Evolutionary conservation across 2,329 filamentous ascomycete species (phyloP).

Genomic region (Cylindrodendrum hubeiense): DNA sequence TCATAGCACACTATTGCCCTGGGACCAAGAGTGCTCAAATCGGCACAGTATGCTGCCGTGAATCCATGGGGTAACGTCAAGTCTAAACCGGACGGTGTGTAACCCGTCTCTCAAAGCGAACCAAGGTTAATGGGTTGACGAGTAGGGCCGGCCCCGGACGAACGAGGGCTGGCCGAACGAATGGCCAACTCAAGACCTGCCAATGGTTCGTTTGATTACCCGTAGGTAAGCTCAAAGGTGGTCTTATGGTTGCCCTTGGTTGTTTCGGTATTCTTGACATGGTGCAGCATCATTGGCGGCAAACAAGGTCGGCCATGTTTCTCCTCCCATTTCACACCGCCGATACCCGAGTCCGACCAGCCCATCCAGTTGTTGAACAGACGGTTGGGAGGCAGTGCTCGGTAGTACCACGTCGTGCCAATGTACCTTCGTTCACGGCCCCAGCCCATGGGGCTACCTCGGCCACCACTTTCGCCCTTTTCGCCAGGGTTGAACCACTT

Average conservation of each 20-base stretch:
- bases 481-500: slow-evolving; percentile 72
- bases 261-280: slow-evolving; percentile 68
- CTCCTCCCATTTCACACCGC: slow-evolving; percentile 68
- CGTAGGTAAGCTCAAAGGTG: slow-evolving; percentile 53
- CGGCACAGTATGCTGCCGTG: background rate
- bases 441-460: slow-evolving; percentile 70
- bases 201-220: slow-evolving; percentile 43
- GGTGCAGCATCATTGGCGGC: slow-evolving; percentile 70
- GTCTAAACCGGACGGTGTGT: background rate
- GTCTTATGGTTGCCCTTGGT: slow-evolving; percentile 59
- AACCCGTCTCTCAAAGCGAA: slow-evolving; percentile 7
- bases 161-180: slow-evolving; percentile 18
- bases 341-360: slow-evolving; percentile 66
- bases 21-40: slow-evolving; percentile 2
- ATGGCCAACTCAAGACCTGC: slow-evolving; percentile 14
- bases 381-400: slow-evolving; percentile 67
- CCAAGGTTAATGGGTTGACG: background rate
- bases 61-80: background rate
- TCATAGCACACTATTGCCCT: slow-evolving; percentile 34
- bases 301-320: slow-evolving; percentile 68
- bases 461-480: slow-evolving; percentile 65
- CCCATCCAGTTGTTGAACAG: slow-evolving; percentile 75
- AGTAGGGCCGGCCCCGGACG: slow-evolving; percentile 8
- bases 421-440: slow-evolving; percentile 68
- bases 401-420: slow-evolving; percentile 73